Conservation (phyloP, 495 filamentous ascomycete genomes). For the Oidiodendron maius region DNA sequence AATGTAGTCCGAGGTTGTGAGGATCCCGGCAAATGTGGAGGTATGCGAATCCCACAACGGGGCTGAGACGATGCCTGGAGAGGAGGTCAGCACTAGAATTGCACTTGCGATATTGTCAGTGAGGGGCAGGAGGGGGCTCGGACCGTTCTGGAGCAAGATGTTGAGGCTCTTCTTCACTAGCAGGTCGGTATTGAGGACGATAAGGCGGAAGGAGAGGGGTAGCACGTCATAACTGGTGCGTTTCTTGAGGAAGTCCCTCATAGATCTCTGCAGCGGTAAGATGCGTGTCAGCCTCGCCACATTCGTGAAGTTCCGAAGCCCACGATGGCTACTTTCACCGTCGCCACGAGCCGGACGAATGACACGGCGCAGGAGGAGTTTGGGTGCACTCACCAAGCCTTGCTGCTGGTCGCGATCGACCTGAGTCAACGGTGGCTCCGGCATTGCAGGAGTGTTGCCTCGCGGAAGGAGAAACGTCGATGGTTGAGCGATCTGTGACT, state of each 20-base stretch:
- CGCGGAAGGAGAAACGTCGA: conserved; percentile 77
- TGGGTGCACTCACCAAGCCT: conserved; percentile 60
- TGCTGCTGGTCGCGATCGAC: conserved; percentile 89
- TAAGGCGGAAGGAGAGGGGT: conserved; percentile 92
- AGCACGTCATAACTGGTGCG: conserved; percentile 97
- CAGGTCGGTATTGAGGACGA: conserved; percentile 90
- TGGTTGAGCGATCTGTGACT: conserved; percentile 64
- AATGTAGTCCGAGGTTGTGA: conserved; percentile 96
- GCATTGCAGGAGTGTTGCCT: conserved; percentile 29
- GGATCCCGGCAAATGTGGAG: conserved; percentile 86
- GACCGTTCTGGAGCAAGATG: conserved; percentile 96
- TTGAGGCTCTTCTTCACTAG: conserved; percentile 96
- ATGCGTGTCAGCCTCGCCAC: conserved; percentile 20
- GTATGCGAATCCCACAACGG: conserved; percentile 95
- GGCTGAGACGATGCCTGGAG: conserved; percentile 89
- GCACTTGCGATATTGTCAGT: too few species aligned
- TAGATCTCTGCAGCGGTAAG: conserved; percentile 55
- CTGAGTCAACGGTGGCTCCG: conserved; percentile 54
- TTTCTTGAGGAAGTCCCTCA: conserved; percentile 94
- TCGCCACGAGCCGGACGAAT: not conserved
- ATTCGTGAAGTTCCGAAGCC: too few species aligned
- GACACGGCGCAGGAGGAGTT: not conserved
- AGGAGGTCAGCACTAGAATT: conserved; percentile 5
- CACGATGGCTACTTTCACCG: too few species aligned
- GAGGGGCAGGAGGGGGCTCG: not conserved